Base-by-base conservation (phyloP, 208 protist species). In the Crithidia sp. region DNA sequence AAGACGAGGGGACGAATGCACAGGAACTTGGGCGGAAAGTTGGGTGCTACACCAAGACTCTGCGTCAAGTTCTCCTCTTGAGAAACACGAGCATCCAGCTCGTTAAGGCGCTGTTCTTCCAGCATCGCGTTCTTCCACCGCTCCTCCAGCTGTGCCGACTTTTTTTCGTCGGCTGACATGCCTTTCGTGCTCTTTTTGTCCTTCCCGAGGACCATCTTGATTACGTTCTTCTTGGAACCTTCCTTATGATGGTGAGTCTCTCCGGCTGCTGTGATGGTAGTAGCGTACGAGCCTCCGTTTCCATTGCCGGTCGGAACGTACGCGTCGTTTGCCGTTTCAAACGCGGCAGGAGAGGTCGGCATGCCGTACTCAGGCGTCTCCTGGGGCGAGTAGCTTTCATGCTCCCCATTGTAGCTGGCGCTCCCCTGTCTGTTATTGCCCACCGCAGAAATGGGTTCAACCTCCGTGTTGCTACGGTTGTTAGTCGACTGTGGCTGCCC, bases 1-100 rank as follows among this genome's bases (percentile, higher is more conserved):
- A 87, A 83, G n/a, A 95, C 83, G 10, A 95, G 61, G 2, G 90
- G 90, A 14, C 69, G 75, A 39, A 95, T 83, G 66, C 85, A 95
- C 43, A 95, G 74, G 54, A 95, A 83, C 58, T 84, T 91, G 6
- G 64, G 89, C 12, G 90, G 90, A 59, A 95, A 91, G 64, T 95
- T 95, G 2, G 90, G 81, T 53, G 39, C 16, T n/a, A 79, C 61
- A 12, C 67, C 67, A 7, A 81, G 4, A 19, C 62, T 61, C 0
- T 4, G 13, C 9, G 71, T 83, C 5, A 50, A 12, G n/a, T 41
- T 57, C 62, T 84, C 79, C n/a, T 76, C 73, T 13, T 76, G 19
- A n/a, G 6, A 55, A 39, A 89, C 39, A 45, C 76, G 79, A 17
- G 36, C 13, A 36, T 90, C 77, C 16, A 92, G 71, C 43, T 77